phyloP scores from a whole-genome alignment of 129 eudicot genomes.

The Lonicera japonica region DNA sequence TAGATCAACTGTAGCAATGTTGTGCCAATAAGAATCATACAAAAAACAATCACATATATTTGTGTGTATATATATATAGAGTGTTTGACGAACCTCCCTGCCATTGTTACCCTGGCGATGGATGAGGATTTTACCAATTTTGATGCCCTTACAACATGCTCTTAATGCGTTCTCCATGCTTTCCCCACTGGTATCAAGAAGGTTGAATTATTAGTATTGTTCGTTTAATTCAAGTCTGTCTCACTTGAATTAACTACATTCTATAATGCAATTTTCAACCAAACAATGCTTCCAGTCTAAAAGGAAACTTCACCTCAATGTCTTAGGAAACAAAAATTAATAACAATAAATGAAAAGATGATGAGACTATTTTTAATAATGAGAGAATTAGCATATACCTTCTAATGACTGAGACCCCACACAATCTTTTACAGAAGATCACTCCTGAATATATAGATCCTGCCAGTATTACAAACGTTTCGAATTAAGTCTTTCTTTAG shows the following conservation, averaged over 20 bases:
- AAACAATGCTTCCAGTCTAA: too few relatives aligned
- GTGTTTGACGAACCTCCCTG: constrained; percentile 39
- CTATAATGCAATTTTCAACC: too few relatives aligned
- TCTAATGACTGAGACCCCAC: constrained; percentile 85
- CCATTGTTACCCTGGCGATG: constrained; percentile 59
- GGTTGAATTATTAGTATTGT: constrained; percentile 2
- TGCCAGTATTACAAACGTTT: constrained; percentile 30
- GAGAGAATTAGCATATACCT: too few relatives aligned
- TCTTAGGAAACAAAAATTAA: too few relatives aligned
- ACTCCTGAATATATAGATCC: constrained; percentile 87
- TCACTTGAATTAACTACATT: too few relatives aligned
- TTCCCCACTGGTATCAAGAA: constrained; percentile 56
- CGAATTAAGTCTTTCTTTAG: too few relatives aligned
- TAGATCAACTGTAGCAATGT: constrained; percentile 56
- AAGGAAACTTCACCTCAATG: too few relatives aligned
- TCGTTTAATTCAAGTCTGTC: too few relatives aligned
- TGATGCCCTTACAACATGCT: constrained; percentile 95
- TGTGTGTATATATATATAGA: not conserved
- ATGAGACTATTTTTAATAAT: too few relatives aligned
- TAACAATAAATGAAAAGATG: too few relatives aligned
- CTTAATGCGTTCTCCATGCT: constrained; percentile 97
- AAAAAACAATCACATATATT: not conserved
- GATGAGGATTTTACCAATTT: constrained; percentile 85
- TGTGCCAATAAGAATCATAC: constrained; percentile 14
- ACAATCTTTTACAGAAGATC: constrained; percentile 74